Percentiles rank a stretch among this genome's conserved stretches.
Evolutionary conservation across 306 rosid genomes (phyloP).

Genomic region (Abrus precatorius): DNA sequence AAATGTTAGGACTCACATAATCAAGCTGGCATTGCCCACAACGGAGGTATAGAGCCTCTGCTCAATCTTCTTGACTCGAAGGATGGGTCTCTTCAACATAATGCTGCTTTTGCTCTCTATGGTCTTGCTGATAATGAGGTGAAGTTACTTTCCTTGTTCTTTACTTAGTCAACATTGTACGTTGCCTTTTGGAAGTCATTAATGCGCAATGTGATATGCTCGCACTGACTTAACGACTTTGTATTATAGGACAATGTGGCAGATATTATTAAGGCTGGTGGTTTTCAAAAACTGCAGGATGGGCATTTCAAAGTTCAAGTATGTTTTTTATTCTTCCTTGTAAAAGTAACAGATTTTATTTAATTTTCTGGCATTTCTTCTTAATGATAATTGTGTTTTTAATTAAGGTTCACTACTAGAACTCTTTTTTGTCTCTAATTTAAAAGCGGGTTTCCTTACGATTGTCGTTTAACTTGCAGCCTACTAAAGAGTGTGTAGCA

Average conservation of each 20-base stretch:
- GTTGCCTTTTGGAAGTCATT: slow-evolving; percentile 40
- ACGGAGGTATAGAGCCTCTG: slow-evolving; percentile 83
- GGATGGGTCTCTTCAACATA: slow-evolving; percentile 63
- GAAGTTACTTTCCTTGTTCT: slow-evolving; percentile 50
- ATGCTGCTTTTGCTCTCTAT: slow-evolving; percentile 71
- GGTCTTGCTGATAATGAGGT: slow-evolving; percentile 93
- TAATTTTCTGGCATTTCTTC: neutral
- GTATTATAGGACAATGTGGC: slow-evolving; percentile 79
- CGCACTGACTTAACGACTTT: slow-evolving; percentile 48
- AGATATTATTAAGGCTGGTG: slow-evolving; percentile 81
- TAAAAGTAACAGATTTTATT: neutral
- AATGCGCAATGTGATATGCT: slow-evolving; percentile 25
- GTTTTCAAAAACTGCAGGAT: slow-evolving; percentile 79
- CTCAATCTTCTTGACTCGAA: slow-evolving; percentile 66
- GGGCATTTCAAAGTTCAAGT: slow-evolving; percentile 85
- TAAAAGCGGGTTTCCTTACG: slow-evolving; percentile 12
- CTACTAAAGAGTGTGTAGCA: slow-evolving; percentile 83
- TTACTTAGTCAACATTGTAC: slow-evolving; percentile 23
- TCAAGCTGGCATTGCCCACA: slow-evolving; percentile 92
- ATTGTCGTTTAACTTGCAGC: slow-evolving; percentile 63
- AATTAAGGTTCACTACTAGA: neutral
- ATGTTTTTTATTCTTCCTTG: slow-evolving; percentile 42
- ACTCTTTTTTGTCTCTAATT: slow-evolving; percentile 2
- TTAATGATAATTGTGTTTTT: neutral
- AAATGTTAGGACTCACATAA: slow-evolving; percentile 78